Conservation (phyloP, 2,329 filamentous ascomycete species). For the Epichloe festucae region DNA sequence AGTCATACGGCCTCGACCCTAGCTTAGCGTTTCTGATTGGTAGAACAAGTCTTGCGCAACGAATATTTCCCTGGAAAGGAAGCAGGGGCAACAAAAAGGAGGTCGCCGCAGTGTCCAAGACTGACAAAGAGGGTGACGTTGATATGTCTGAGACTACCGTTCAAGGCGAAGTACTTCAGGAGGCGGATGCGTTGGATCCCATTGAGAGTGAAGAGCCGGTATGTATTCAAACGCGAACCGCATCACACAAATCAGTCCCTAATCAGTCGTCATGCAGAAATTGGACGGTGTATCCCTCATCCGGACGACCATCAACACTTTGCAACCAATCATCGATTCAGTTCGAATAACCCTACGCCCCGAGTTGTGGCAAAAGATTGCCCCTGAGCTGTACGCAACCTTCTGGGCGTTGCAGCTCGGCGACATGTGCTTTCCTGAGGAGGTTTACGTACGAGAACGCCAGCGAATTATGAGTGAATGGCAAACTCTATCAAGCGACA, state of each 20-base stretch:
- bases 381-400: constrained; percentile 69
- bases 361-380: constrained; percentile 56
- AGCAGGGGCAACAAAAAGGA: constrained; percentile 18
- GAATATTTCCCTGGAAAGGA: constrained; percentile 35
- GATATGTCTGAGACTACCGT: constrained; percentile 30
- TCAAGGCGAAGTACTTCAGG: constrained; percentile 14
- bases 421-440: constrained; percentile 64
- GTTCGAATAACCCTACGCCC: constrained; percentile 49
- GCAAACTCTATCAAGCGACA: constrained; percentile 53
- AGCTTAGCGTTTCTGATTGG: constrained; percentile 76
- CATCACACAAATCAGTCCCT: constrained; percentile 10
- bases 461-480: constrained; percentile 55
- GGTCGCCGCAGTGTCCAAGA: constrained; percentile 13
- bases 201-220: constrained; percentile 21
- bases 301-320: constrained; percentile 19
- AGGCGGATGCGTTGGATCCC: constrained; percentile 14
- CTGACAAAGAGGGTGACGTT: constrained; percentile 45
- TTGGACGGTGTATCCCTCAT: constrained; percentile 21
- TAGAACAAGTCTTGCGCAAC: constrained; percentile 58
- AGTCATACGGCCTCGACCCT: constrained; percentile 66
- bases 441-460: constrained; percentile 67
- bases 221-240: constrained; percentile 7
- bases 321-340: constrained; percentile 61
- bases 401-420: constrained; percentile 87
- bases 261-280: constrained; percentile 18